phyloP scores from a whole-genome alignment of 1,139 yeast genomes.

The Kodamaea fungicola region DNA sequence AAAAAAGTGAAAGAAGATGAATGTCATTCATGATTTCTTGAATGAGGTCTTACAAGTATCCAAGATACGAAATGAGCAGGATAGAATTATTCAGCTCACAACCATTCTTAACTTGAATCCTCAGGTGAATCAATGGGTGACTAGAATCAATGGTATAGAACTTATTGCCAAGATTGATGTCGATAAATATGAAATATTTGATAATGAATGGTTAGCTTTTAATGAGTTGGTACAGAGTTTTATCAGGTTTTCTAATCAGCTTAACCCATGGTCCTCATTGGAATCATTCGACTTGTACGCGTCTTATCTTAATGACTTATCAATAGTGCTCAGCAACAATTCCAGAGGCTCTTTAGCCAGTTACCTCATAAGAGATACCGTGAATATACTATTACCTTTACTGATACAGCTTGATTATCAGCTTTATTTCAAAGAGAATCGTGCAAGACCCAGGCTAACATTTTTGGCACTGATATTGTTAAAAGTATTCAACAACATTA shows the following conservation, averaged over 20 bases:
- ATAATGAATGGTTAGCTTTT: constrained; percentile 49
- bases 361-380: constrained; percentile 38
- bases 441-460: constrained; percentile 46
- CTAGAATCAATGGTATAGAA: constrained; percentile 8
- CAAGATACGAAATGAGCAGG: constrained; percentile 8
- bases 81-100: constrained; percentile 9
- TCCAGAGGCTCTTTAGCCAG: constrained; percentile 50
- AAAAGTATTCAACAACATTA: constrained; percentile 59
- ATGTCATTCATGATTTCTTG: constrained; percentile 6
- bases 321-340: constrained; percentile 56
- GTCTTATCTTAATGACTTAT: constrained; percentile 48
- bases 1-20: no score
- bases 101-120: constrained; percentile 11
- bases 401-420: constrained; percentile 49
- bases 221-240: constrained; percentile 49
- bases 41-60: constrained; percentile 8
- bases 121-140: constrained; percentile 10
- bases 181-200: constrained; percentile 24
- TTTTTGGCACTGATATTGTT: constrained; percentile 56
- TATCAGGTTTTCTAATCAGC: constrained; percentile 47
- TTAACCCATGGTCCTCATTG: constrained; percentile 57
- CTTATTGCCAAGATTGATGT: constrained; percentile 5
- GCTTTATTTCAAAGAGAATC: constrained; percentile 37
- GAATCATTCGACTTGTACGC: constrained; percentile 61
- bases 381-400: constrained; percentile 45